Percentiles rank a stretch among this genome's conserved stretches.
Evolutionary conservation across 2,329 filamentous ascomycete genomes (phyloP).

Genomic region (Leptodontidium sp.): DNA sequence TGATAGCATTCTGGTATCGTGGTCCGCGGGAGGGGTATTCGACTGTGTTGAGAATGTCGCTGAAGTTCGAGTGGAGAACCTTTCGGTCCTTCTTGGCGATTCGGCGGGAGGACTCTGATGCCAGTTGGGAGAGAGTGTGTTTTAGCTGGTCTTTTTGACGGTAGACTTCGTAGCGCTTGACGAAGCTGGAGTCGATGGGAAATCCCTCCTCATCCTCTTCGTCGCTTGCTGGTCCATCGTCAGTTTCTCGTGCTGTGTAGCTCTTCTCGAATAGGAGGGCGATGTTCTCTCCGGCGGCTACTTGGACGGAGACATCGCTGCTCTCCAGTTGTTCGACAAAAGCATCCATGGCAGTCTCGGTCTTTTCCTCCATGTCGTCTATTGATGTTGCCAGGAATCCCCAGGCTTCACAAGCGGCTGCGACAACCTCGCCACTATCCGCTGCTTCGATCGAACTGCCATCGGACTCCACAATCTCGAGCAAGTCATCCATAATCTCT

Average conservation of each 20-base stretch:
- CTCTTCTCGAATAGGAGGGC: constrained; percentile 75
- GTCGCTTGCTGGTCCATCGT: constrained; percentile 54
- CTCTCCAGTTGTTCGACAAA: constrained; percentile 76
- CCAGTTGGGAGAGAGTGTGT: constrained; percentile 64
- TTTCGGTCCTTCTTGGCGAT: constrained; percentile 74
- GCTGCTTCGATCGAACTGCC: constrained; percentile 68
- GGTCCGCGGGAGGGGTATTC: constrained; percentile 73
- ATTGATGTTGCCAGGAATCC: constrained; percentile 72
- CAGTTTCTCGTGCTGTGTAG: constrained; percentile 54
- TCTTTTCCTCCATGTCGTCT: constrained; percentile 70
- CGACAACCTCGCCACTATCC: constrained; percentile 68
- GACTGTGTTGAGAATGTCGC: constrained; percentile 71
- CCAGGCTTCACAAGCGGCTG: constrained; percentile 73
- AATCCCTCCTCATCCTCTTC: constrained; percentile 50
- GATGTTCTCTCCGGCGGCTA: constrained; percentile 76
- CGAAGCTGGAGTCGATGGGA: constrained; percentile 50
- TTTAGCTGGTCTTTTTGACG: constrained; percentile 68
- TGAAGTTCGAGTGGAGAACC: constrained; percentile 70
- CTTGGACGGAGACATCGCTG: constrained; percentile 66
- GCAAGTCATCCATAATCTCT: constrained; percentile 70
- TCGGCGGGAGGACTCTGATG: constrained; percentile 65
- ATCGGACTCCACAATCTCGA: constrained; percentile 74
- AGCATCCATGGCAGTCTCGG: constrained; percentile 70
- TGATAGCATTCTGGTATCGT: constrained; percentile 69
- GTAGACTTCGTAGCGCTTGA: constrained; percentile 74